Conservation (phyloP, 306 rosid genomes). For the Fragaria vesca region DNA sequence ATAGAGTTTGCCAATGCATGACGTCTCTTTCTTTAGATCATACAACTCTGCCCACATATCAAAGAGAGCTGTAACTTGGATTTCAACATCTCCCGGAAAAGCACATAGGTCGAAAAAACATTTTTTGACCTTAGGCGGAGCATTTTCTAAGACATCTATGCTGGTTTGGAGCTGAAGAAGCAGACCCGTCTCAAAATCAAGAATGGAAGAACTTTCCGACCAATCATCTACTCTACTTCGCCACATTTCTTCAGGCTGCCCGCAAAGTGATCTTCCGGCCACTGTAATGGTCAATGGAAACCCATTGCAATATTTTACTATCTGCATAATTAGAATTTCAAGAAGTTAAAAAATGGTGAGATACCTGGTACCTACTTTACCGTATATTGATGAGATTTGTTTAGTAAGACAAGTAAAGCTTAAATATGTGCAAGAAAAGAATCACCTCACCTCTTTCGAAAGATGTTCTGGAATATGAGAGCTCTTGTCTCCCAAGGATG, state of each 20-base stretch:
- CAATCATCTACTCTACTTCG: conserved; percentile 16
- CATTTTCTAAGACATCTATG: conserved; percentile 27
- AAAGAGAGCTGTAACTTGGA: conserved; percentile 47
- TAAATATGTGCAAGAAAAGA: too few relatives aligned
- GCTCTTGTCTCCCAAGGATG: conserved; percentile 26
- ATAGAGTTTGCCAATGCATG: conserved; percentile 38
- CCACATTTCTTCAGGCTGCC: conserved; percentile 26
- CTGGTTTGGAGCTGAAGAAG: conserved; percentile 42
- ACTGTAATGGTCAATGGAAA: conserved; percentile 47
- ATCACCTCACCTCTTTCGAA: conserved; percentile 36
- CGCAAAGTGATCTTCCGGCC: conserved; percentile 35
- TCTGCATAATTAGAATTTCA: conserved; percentile 38
- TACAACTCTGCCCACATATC: conserved; percentile 57
- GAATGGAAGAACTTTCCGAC: conserved; percentile 27
- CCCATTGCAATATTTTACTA: conserved; percentile 44
- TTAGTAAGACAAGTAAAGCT: too few relatives aligned
- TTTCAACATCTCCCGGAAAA: conserved; percentile 60
- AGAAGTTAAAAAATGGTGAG: not conserved
- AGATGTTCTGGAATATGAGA: conserved; percentile 4
- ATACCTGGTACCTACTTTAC: too few relatives aligned
- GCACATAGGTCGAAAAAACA: conserved; percentile 57
- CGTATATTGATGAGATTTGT: too few relatives aligned
- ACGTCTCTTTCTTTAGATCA: conserved; percentile 33
- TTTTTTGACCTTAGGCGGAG: conserved; percentile 27
- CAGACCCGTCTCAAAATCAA: conserved; percentile 20